These are phyloP conservation scores for Coemansia nantahalensis DNA, from an alignment of 192 early-diverging fungal genomes.

Conservation along the genomic window DNA sequence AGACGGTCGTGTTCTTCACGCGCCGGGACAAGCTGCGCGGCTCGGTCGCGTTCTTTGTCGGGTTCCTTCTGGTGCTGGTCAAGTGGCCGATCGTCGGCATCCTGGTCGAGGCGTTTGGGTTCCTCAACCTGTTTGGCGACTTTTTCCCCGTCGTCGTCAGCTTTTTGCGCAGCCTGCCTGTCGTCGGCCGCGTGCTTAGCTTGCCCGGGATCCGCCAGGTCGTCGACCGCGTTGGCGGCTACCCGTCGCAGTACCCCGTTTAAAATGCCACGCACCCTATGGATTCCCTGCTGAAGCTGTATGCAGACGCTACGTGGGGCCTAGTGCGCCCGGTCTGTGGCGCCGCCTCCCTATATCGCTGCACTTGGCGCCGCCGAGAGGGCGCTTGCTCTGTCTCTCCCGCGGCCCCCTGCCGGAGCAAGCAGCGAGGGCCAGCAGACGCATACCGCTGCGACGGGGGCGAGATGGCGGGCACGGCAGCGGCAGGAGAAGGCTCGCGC, in stretches of 20 bases:
- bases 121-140: constrained; percentile 98
- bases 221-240: constrained; percentile 43
- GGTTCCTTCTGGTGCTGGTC: constrained; percentile 84
- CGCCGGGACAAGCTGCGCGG: constrained; percentile 84
- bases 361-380: not conserved
- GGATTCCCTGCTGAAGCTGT: too few species aligned
- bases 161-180: constrained; percentile 82
- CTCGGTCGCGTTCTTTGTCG: constrained; percentile 84
- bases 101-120: constrained; percentile 86
- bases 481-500: too few species aligned
- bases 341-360: constrained; percentile 31
- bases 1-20: constrained; percentile 78
- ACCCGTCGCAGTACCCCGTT: constrained; percentile 46
- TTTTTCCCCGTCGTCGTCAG: constrained; percentile 93
- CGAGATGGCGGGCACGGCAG: too few species aligned
- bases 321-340: constrained; percentile 12
- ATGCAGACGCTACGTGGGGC: constrained; percentile 35
- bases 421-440: not conserved
- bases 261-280: too few species aligned
- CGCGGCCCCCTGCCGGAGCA: too few species aligned
- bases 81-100: constrained; percentile 92
- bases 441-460: too few species aligned
- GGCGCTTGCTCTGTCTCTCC: too few species aligned
- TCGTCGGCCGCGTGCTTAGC: constrained; percentile 86
- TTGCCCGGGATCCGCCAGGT: constrained; percentile 81